phyloP scores from a whole-genome alignment of 1,139 yeast species.

The Yamadazyma atmosphaerica region DNA sequence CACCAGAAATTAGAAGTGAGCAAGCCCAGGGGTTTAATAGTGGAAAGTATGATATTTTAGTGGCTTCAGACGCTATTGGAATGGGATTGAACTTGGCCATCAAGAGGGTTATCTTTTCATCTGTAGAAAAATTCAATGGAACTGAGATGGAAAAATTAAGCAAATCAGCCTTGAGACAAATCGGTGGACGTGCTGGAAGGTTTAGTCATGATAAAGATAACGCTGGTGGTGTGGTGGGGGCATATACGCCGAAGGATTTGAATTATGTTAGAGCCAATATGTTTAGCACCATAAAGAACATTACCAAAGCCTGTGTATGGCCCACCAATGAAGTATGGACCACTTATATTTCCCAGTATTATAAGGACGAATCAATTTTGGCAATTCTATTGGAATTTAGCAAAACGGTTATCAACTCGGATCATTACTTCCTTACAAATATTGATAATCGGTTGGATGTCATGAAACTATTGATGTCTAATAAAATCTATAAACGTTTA shows the following conservation, averaged over 20 bases:
- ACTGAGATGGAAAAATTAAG: slow-evolving; percentile 45
- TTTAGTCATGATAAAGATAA: slow-evolving; percentile 42
- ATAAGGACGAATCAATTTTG: slow-evolving; percentile 44
- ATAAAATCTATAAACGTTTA: slow-evolving; percentile 25
- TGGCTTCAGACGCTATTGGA: slow-evolving; percentile 97
- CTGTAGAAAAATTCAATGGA: slow-evolving; percentile 74
- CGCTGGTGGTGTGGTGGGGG: slow-evolving; percentile 62
- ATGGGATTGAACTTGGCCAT: slow-evolving; percentile 93
- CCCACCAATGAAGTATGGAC: slow-evolving; percentile 69
- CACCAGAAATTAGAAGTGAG: slow-evolving; percentile 88
- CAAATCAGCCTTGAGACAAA: slow-evolving; percentile 77
- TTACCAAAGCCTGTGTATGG: slow-evolving; percentile 64
- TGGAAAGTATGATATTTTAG: slow-evolving; percentile 74
- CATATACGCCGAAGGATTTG: slow-evolving; percentile 47
- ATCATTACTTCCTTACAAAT: slow-evolving; percentile 42
- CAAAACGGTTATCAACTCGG: slow-evolving; percentile 18
- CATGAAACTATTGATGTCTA: slow-evolving; percentile 45
- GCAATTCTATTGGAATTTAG: slow-evolving; percentile 49
- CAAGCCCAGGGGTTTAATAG: slow-evolving; percentile 79
- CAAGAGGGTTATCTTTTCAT: slow-evolving; percentile 73
- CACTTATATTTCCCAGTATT: slow-evolving; percentile 55
- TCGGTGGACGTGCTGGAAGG: slow-evolving; percentile 97
- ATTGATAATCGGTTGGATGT: slow-evolving; percentile 44
- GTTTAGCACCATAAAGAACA: slow-evolving; percentile 43
- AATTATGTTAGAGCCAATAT: slow-evolving; percentile 44